These are phyloP conservation scores for Diaporthe humulicola DNA, from an alignment of 2,329 filamentous ascomycete genomes.

Conservation along the genomic window DNA sequence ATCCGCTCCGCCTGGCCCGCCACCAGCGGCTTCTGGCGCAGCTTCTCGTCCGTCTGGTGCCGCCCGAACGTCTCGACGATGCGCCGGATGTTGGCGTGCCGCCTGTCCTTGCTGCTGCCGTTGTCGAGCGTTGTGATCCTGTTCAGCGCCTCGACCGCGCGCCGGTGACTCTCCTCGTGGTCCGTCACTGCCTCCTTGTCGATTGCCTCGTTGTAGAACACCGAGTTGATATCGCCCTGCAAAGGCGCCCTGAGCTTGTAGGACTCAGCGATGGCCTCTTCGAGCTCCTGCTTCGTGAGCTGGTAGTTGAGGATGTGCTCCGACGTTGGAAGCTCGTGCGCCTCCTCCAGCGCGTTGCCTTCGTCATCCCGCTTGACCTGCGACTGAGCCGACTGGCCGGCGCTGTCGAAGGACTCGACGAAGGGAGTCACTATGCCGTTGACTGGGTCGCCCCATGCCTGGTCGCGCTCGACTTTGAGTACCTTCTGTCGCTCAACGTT, in stretches of 20 bases:
- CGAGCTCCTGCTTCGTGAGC: slow-evolving; percentile 76
- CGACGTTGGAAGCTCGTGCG: slow-evolving; percentile 60
- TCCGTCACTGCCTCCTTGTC: slow-evolving; percentile 46
- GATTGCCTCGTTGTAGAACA: slow-evolving; percentile 3
- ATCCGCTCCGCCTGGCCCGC: slow-evolving; percentile 56
- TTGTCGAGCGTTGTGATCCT: slow-evolving; percentile 85
- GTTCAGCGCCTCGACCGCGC: slow-evolving; percentile 80
- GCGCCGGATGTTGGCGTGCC: slow-evolving; percentile 85
- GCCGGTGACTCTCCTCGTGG: slow-evolving; percentile 72
- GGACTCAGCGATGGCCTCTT: slow-evolving; percentile 75
- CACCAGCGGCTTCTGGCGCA: slow-evolving; percentile 73
- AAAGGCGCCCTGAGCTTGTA: slow-evolving; percentile 75
- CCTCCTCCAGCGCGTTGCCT: slow-evolving; percentile 56
- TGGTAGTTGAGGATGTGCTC: slow-evolving; percentile 80
- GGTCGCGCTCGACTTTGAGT: slow-evolving; percentile 74
- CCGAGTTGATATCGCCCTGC: background rate
- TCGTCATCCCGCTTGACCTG: slow-evolving; percentile 54
- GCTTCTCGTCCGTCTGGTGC: slow-evolving; percentile 83
- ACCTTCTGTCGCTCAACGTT: slow-evolving; percentile 82
- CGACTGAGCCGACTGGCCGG: slow-evolving; percentile 60
- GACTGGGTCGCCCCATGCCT: slow-evolving; percentile 81
- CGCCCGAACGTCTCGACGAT: slow-evolving; percentile 91
- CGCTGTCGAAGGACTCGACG: slow-evolving; percentile 82
- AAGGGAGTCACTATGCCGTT: slow-evolving; percentile 85
- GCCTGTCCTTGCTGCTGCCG: slow-evolving; percentile 81